Conservation (phyloP, 2,329 filamentous ascomycete genomes). For the Scleromitrula shiraiana region DNA sequence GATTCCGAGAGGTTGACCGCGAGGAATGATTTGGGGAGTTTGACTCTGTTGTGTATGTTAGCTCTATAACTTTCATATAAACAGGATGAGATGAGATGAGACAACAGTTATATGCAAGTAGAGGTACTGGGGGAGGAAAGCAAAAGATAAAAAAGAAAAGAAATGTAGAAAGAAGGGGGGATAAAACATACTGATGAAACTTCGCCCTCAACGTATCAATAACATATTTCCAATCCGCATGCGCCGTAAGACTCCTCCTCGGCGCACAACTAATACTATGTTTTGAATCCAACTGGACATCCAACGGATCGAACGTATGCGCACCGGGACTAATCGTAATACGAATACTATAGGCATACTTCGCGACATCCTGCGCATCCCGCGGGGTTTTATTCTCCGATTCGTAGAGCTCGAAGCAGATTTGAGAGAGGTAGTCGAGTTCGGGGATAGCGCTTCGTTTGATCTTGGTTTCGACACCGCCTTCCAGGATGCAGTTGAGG, state of each 20-base stretch:
- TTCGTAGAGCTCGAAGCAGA: slow-evolving; percentile 97
- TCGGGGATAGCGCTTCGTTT: slow-evolving; percentile 91
- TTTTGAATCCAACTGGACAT: slow-evolving; percentile 91
- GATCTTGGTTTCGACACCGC: slow-evolving; percentile 95
- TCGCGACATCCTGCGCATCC: slow-evolving; percentile 25
- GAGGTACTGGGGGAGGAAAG: too few species aligned
- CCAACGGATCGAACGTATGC: slow-evolving; percentile 91
- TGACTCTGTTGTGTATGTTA: slow-evolving; percentile 24
- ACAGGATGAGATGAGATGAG: background rate
- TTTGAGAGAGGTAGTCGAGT: slow-evolving; percentile 93
- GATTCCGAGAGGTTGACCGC: slow-evolving; percentile 31
- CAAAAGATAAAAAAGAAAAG: too few species aligned
- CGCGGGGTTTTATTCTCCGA: slow-evolving; percentile 56
- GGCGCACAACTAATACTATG: slow-evolving; percentile 94
- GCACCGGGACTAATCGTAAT: slow-evolving; percentile 95
- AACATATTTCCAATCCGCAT: slow-evolving; percentile 94
- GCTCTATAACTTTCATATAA: background rate
- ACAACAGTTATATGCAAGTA: too few species aligned
- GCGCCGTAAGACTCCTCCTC: slow-evolving; percentile 79
- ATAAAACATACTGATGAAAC: slow-evolving; percentile 70
- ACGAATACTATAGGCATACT: slow-evolving; percentile 87
- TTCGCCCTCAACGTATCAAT: slow-evolving; percentile 91
- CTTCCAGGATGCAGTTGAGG: slow-evolving; percentile 94
- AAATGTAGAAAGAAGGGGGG: background rate
- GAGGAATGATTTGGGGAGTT: slow-evolving; percentile 31